Evolutionary conservation across 805 yeast genomes (phyloP).

Genomic region (Schizosaccharomyces lindneri): DNA sequence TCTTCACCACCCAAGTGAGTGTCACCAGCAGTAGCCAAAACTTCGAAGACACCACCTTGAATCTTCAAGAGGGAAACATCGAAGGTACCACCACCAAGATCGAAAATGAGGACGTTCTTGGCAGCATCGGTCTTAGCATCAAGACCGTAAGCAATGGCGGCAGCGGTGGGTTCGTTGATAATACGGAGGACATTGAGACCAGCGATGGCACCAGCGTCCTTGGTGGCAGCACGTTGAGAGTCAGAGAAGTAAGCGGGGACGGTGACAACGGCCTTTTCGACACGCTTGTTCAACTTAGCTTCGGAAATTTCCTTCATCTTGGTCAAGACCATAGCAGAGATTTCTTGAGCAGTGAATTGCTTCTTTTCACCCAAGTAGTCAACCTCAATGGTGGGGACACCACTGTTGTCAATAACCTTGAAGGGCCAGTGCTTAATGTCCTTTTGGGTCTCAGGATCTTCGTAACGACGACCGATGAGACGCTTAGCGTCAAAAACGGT

Average conservation of each 20-base stretch:
- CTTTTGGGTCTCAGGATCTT: constrained; percentile 62
- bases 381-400: constrained; percentile 62
- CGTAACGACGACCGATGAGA: constrained; percentile 74
- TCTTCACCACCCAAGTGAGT: constrained; percentile 99
- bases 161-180: constrained; percentile 84
- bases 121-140: constrained; percentile 68
- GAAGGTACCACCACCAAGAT: constrained; percentile 94
- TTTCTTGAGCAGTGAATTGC: constrained; percentile 80
- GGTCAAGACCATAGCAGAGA: constrained; percentile 72
- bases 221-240: constrained; percentile 75
- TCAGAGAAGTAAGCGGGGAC: constrained; percentile 79
- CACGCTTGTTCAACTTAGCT: constrained; percentile 55
- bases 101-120: constrained; percentile 75
- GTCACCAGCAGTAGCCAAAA: constrained; percentile 96
- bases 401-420: constrained; percentile 34
- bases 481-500: constrained; percentile 49
- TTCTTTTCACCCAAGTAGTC: constrained; percentile 67
- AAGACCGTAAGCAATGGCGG: constrained; percentile 90
- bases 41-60: constrained; percentile 91
- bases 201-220: constrained; percentile 72
- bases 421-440: constrained; percentile 89
- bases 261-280: constrained; percentile 64
- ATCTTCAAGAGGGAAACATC: constrained; percentile 81
- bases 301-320: constrained; percentile 77
- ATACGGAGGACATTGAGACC: constrained; percentile 66